Evolutionary conservation across 2,329 filamentous ascomycete species (phyloP), one percentile per base, ranked within the genome.

Genomic region (Fusarium paranaense): DNA sequence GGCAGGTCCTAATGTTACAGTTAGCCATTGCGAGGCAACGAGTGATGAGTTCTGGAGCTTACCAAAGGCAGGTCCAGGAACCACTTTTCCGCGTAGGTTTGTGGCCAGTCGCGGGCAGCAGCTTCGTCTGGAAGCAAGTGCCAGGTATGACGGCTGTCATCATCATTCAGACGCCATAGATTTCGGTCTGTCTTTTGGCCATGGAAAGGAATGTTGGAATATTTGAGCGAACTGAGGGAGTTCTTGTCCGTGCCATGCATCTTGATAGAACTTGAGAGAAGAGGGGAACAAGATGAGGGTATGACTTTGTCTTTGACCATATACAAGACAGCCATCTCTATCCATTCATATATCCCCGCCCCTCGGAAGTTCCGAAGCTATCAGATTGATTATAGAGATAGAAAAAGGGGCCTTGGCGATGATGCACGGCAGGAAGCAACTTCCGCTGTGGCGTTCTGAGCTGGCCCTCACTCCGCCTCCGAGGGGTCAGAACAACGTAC

Each of bases 131-230:
- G 89, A 6, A 98, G 86, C 80, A 98, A 98, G 78, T 96, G 93
- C 97, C 97, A 99, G 63, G 94, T 97, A 77, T 98, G 95, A 61
- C 93, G 88, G 50, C 96, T 95, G 59, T 90, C 88, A 67, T 97
- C 93, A 78, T 97, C 92, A 66, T 90, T 88, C 80, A 98, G 84
- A 67, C 97, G 90, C 97, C 97, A 99, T 82, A 93, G 54, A 52
- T 37, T 42, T 30, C 22, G 47, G 18, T 69, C 62, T 14, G 62
- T 69, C 42, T 35, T 62, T 20, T 42, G 11, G 11, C n/a, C 13
- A 4, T 22, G 20, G 13, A 20, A 22, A 22, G 20, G 11, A 22
- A 13, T 22, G 11, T 14, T 22, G 20, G 40, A 22, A 13, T 20
- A 14, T 6, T 22, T 45, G 40, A 14, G 11, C 6, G n/a, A 22